Evolutionary conservation across 2,329 filamentous ascomycete genomes (phyloP).

Genomic region (Zarea fungicola): DNA sequence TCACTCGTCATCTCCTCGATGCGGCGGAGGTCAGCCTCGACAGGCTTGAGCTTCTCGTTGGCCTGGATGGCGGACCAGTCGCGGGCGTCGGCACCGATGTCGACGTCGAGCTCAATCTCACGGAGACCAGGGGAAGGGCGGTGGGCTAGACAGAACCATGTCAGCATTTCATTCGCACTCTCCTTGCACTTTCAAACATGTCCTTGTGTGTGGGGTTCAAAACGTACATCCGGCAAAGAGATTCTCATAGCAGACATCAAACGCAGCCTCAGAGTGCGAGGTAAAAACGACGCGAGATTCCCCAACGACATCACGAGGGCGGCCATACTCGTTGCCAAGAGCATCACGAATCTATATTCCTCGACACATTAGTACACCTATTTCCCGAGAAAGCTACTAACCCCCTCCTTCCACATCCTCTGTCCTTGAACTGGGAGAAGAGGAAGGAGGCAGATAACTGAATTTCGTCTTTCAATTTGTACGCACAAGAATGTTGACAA

Average conservation of each 20-base stretch:
- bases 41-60: slow-evolving; percentile 93
- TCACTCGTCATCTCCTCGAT: slow-evolving; percentile 88
- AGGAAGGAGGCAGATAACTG: not conserved
- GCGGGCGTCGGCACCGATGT: slow-evolving; percentile 94
- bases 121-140: slow-evolving; percentile 51
- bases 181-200: not conserved
- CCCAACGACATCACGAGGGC: slow-evolving; percentile 83
- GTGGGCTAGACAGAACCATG: slow-evolving; percentile 23
- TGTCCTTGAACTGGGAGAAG: not conserved
- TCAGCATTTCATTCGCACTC: slow-evolving; percentile 5
- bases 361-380: slow-evolving; percentile 15
- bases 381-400: not conserved
- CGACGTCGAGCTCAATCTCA: slow-evolving; percentile 85
- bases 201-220: not conserved
- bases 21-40: slow-evolving; percentile 88
- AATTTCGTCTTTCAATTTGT: too few relatives aligned
- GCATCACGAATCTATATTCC: slow-evolving; percentile 77
- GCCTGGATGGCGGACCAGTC: slow-evolving; percentile 97
- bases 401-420: not conserved
- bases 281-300: slow-evolving; percentile 94
- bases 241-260: slow-evolving; percentile 97
- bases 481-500: slow-evolving; percentile 86
- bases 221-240: slow-evolving; percentile 64
- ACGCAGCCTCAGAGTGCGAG: slow-evolving; percentile 82
- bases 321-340: slow-evolving; percentile 92